Evolutionary conservation across 306 rosid genomes (phyloP), one percentile per base, ranked within the genome.

Genomic region (apple (Malus domestica)): DNA sequence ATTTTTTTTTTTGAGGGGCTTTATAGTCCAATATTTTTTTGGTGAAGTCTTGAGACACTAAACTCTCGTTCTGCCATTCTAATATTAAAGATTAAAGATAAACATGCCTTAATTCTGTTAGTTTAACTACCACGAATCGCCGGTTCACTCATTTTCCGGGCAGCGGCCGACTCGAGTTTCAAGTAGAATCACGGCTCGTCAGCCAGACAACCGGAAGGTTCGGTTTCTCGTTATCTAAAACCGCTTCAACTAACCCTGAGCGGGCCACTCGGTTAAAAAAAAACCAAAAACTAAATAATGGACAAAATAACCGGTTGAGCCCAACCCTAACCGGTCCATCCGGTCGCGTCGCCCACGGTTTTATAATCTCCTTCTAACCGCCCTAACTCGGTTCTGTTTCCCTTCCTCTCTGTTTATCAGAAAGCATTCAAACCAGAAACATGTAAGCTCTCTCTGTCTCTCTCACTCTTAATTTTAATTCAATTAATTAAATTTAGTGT

Each of bases 251-350:
- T 42, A 23, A 57, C 0, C 44, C 81, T 70, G 85, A 85, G 82
- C 87, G 79, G 85, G 79, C 83, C 83, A 75, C 54, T 67, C 77
- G 64, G 78, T 45, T 64, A 66, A 62, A 59, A 61, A 61, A 66
- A 67, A 65, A 76, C 77, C 73, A 3, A 32, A 30, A 64, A 32
- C 29, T 18, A 38, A 59, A 30, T 3, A 64, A 9, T 46, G 65
- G 52, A 35, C 72, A 75, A 55, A 74, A 27, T 69, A 87, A 82
- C 83, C 90, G 86, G 82, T 52, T 64, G 45, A 49, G 29, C 80
- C 59, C 18, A 66, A 70, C 94, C 91, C 88, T 85, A 80, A 88
- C 91, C 91, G 97, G 93, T 86, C 80, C 87, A 51, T 84, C 82
- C 87, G 79, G 93, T 90, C 55, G 52, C 57, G 55, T 12, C 73